A percentile compares a stretch with the other conserved stretches of the same genome.
These are phyloP conservation scores for Penicillium brevicompactum DNA, from an alignment of 2,329 filamentous ascomycete genomes.

Conservation along the genomic window DNA sequence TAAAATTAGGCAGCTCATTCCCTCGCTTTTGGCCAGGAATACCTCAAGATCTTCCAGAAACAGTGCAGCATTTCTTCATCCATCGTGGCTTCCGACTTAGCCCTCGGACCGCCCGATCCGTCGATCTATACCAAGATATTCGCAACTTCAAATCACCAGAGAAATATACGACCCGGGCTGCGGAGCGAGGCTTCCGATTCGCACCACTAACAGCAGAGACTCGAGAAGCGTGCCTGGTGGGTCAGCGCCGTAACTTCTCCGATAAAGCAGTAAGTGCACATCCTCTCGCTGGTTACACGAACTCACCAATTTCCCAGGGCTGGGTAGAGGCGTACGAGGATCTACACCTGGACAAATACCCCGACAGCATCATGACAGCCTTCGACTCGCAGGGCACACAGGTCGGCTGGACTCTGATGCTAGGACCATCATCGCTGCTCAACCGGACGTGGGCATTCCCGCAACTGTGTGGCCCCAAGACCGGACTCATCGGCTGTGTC, in stretches of 20 bases:
- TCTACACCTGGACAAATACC: slow-evolving; percentile 38
- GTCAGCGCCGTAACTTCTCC: slow-evolving; percentile 43
- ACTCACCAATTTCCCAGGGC: slow-evolving; percentile 28
- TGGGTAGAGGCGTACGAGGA: slow-evolving; percentile 46
- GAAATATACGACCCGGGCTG: slow-evolving; percentile 38
- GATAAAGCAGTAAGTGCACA: slow-evolving; percentile 34
- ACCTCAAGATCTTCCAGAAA: slow-evolving; percentile 40
- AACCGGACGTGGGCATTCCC: slow-evolving; percentile 44
- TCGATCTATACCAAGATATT: slow-evolving; percentile 47
- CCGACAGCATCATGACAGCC: slow-evolving; percentile 46
- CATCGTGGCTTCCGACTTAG: slow-evolving; percentile 44
- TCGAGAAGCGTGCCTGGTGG: slow-evolving; percentile 42
- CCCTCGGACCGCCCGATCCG: slow-evolving; percentile 26
- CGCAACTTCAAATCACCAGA: slow-evolving; percentile 36
- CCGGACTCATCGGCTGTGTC: slow-evolving; percentile 49
- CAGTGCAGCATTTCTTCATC: slow-evolving; percentile 43
- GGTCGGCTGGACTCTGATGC: slow-evolving; percentile 51
- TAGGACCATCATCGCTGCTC: slow-evolving; percentile 34
- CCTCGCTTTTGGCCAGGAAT: slow-evolving; percentile 52
- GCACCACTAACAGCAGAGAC: slow-evolving; percentile 37
- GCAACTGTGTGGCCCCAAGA: slow-evolving; percentile 41
- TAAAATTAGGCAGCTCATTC: slow-evolving; percentile 36
- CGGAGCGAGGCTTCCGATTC: slow-evolving; percentile 40
- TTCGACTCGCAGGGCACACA: slow-evolving; percentile 42
- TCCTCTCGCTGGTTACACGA: not conserved